These are phyloP conservation scores for Echria macrotheca DNA, from an alignment of 495 filamentous ascomycete species.

Conservation along the genomic window DNA sequence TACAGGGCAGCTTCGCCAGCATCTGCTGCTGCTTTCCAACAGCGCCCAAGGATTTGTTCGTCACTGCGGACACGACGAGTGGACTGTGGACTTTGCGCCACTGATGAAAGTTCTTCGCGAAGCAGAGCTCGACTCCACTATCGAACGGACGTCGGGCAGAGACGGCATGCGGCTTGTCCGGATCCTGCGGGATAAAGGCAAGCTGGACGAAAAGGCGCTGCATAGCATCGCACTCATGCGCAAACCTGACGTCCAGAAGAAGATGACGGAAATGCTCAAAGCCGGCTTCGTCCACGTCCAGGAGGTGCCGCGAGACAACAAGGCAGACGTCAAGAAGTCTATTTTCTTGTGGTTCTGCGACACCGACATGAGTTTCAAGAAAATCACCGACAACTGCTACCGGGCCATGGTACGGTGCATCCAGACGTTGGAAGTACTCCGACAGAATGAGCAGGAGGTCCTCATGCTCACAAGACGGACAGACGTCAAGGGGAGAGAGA, in stretches of 20 bases:
- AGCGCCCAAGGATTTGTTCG: constrained; percentile 64
- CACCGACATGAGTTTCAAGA: constrained; percentile 55
- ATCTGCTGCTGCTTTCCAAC: constrained; percentile 70
- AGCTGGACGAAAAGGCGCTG: constrained; percentile 83
- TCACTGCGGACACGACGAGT: constrained; percentile 60
- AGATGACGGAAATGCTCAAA: constrained; percentile 74
- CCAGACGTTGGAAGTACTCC: constrained; percentile 69
- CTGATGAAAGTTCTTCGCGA: constrained; percentile 64
- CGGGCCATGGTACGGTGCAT: constrained; percentile 83
- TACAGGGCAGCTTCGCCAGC: constrained; percentile 59
- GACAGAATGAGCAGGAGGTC: constrained; percentile 57
- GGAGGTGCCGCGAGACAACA: constrained; percentile 81
- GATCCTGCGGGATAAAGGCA: constrained; percentile 78
- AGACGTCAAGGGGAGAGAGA: constrained; percentile 76
- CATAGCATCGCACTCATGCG: constrained; percentile 67
- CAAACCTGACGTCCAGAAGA: constrained; percentile 73
- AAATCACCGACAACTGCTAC: constrained; percentile 71
- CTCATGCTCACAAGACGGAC: constrained; percentile 71
- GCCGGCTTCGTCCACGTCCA: constrained; percentile 81
- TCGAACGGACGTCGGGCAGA: constrained; percentile 69
- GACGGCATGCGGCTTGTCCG: constrained; percentile 71
- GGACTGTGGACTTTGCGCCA: constrained; percentile 70
- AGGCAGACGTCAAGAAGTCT: constrained; percentile 68
- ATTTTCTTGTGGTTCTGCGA: constrained; percentile 92
- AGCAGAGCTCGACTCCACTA: constrained; percentile 68